Evolutionary conservation across 257 asterid genomes (phyloP).

Genomic region (Primulina tabacum): DNA sequence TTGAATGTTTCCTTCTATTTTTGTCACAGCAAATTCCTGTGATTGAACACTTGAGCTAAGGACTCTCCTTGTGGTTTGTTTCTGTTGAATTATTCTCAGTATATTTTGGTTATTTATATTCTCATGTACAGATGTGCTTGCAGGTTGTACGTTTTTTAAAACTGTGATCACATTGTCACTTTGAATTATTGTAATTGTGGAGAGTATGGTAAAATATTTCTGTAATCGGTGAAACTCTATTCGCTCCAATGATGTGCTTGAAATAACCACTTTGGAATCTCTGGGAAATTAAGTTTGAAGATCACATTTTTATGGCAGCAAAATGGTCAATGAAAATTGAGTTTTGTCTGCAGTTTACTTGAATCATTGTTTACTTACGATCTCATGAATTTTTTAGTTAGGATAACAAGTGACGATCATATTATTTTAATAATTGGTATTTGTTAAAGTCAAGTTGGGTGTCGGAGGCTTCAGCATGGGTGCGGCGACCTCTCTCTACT

Average conservation of each 20-base stretch:
- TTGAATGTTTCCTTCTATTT: background rate
- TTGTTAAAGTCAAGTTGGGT: constrained; percentile 70
- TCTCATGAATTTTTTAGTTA: constrained; percentile 10
- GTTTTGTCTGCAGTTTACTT: constrained; percentile 12
- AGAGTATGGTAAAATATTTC: background rate
- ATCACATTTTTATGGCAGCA: background rate
- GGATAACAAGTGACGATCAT: constrained; percentile 2
- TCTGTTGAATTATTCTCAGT: background rate
- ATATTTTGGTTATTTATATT: background rate
- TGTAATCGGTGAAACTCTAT: background rate
- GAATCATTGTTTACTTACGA: constrained; percentile 5
- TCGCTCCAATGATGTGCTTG: background rate
- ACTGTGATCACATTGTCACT: background rate
- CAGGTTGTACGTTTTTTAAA: background rate
- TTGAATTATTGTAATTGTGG: no score
- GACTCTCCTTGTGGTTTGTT: background rate
- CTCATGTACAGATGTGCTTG: background rate
- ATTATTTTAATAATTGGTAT: constrained; percentile 13
- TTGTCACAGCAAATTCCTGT: background rate
- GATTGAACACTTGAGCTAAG: background rate
- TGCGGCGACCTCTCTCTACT: constrained; percentile 74
- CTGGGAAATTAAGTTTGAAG: background rate
- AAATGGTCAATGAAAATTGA: background rate
- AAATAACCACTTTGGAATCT: background rate
- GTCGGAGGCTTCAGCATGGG: constrained; percentile 98